Evolutionary conservation across 345 rosid species (phyloP).

Genomic region (Melastoma malabathricum): DNA sequence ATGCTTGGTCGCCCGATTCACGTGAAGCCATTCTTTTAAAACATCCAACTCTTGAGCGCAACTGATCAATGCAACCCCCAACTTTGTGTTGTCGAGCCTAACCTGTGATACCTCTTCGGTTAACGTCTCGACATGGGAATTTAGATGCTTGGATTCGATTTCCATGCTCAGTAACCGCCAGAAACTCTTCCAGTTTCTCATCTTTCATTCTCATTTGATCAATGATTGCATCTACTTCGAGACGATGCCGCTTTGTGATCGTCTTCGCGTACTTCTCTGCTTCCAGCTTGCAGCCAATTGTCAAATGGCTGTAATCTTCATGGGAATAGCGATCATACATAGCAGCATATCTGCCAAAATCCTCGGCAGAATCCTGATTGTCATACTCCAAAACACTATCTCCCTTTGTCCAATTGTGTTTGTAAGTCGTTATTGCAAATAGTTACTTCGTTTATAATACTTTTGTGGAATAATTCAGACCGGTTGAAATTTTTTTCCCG

Average conservation of each 20-base stretch:
- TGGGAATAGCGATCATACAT: conserved; percentile 23
- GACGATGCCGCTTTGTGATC: conserved; percentile 50
- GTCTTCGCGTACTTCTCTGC: conserved; percentile 45
- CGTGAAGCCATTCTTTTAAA: too few relatives aligned
- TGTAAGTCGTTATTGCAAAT: too few relatives aligned
- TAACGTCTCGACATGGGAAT: conserved; percentile 48
- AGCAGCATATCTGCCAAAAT: conserved; percentile 21
- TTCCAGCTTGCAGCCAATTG: conserved; percentile 40
- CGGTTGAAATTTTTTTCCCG: too few relatives aligned
- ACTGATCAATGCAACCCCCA: conserved; percentile 32
- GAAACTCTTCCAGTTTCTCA: conserved; percentile 62
- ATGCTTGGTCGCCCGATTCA: too few relatives aligned
- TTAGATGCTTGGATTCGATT: conserved; percentile 56
- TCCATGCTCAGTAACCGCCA: conserved; percentile 68
- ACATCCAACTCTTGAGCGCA: conserved; percentile 38
- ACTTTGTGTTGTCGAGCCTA: conserved; percentile 38
- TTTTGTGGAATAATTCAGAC: too few relatives aligned
- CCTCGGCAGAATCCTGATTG: conserved; percentile 24
- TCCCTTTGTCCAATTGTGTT: too few relatives aligned
- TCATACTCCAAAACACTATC: conserved; percentile 16
- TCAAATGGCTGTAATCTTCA: conserved; percentile 39
- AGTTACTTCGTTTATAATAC: too few relatives aligned
- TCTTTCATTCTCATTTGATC: conserved; percentile 71
- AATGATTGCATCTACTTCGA: conserved; percentile 54
- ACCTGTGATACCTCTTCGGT: conserved; percentile 45